A percentile compares a stretch with the other conserved stretches of the same genome.
Conservation (phyloP, 2,329 filamentous ascomycete species). For the Diaporthe velutina region DNA sequence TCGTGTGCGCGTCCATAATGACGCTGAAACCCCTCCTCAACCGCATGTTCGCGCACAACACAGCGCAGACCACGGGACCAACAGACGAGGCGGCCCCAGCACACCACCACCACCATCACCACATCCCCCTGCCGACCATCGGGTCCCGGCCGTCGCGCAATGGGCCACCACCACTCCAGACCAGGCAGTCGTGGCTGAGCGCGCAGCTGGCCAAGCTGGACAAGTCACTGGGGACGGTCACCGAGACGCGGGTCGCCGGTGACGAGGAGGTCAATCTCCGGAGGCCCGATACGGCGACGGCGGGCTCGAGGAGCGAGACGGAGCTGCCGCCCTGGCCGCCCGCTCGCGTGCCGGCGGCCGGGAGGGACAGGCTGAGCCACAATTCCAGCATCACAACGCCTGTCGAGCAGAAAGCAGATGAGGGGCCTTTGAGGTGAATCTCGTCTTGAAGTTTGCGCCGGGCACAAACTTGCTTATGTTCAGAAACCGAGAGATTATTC, state of each 20-base stretch:
- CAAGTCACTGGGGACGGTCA: conserved; percentile 32
- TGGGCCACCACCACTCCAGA: not conserved
- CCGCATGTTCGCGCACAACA: conserved; percentile 44
- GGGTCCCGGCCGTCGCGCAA: conserved; percentile 34
- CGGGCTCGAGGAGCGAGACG: not conserved
- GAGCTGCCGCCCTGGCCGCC: conserved; percentile 12
- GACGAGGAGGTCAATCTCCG: conserved; percentile 11
- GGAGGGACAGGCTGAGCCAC: conserved; percentile 15
- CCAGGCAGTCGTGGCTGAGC: conserved; percentile 38
- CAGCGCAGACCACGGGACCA: not conserved
- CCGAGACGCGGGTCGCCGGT: conserved; percentile 23
- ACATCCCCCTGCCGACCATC: conserved; percentile 32
- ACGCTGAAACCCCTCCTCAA: conserved; percentile 44
- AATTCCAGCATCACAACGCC: conserved; percentile 33
- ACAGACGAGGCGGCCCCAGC: not conserved
- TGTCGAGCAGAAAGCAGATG: conserved; percentile 30
- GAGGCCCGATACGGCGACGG: conserved; percentile 10
- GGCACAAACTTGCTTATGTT: not conserved
- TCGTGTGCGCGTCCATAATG: conserved; percentile 47
- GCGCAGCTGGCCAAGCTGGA: conserved; percentile 37
- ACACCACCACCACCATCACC: not conserved
- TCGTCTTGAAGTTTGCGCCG: not conserved
- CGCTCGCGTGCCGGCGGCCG: not conserved
- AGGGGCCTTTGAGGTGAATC: conserved; percentile 22
- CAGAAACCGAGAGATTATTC: not conserved